Percentiles rank a stretch among this genome's conserved stretches.
Conservation (phyloP, 2,329 filamentous ascomycete species). For the Ophiostoma novo-ulmi region DNA sequence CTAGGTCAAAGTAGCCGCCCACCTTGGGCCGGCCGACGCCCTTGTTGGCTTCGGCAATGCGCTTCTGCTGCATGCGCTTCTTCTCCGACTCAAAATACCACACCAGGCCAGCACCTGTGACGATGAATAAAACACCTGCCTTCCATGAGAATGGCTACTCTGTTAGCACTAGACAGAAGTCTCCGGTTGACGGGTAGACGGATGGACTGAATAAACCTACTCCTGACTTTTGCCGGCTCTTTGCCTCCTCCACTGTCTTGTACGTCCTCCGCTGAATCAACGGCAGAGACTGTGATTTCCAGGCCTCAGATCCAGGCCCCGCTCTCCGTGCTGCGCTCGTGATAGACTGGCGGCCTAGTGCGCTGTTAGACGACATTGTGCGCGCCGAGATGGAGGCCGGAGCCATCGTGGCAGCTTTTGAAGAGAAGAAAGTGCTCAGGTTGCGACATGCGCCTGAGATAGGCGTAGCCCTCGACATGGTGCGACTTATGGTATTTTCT, state of each 20-base stretch:
- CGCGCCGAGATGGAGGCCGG: slow-evolving; percentile 17
- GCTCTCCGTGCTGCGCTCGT: slow-evolving; percentile 15
- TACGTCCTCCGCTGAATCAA: slow-evolving; percentile 38
- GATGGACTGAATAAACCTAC: slow-evolving; percentile 33
- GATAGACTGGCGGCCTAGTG: slow-evolving; percentile 14
- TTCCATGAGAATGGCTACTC: slow-evolving; percentile 88
- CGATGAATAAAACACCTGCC: slow-evolving; percentile 78
- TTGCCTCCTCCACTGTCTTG: slow-evolving; percentile 56
- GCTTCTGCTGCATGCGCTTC: slow-evolving; percentile 79
- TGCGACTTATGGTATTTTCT: slow-evolving; percentile 21
- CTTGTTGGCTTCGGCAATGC: slow-evolving; percentile 86
- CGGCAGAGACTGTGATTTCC: slow-evolving; percentile 28
- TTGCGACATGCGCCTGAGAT: slow-evolving; percentile 21
- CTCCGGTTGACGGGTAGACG: not conserved
- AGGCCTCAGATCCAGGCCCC: slow-evolving; percentile 19
- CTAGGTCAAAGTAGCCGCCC: slow-evolving; percentile 75
- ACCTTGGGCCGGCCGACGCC: slow-evolving; percentile 90
- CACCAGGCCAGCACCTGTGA: slow-evolving; percentile 69
- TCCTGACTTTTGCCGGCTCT: slow-evolving; percentile 53
- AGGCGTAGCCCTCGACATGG: slow-evolving; percentile 23
- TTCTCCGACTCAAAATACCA: slow-evolving; percentile 95
- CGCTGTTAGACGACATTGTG: slow-evolving; percentile 7
- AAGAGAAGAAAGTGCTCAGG: slow-evolving; percentile 3
- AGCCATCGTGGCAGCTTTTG: not conserved
- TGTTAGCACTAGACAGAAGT: slow-evolving; percentile 9